Base-by-base conservation (phyloP, 2,329 filamentous ascomycete species). In the Ascochyta koolunga region DNA sequence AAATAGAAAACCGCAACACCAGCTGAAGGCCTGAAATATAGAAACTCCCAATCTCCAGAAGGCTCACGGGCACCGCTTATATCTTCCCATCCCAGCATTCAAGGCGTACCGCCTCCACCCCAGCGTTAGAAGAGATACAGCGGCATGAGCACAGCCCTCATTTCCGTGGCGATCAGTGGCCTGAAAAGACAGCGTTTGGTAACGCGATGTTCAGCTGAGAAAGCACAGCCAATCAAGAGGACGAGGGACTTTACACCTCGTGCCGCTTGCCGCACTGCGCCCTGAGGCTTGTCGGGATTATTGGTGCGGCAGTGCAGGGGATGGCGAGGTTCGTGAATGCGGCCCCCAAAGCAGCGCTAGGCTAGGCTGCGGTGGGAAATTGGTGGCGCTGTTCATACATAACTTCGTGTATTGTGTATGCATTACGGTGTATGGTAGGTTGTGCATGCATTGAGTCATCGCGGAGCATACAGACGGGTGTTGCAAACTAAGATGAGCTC, bases 131-230 rank as follows among this genome's bases (percentile, higher is more conserved):
- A n/a, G n/a, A n/a, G n/a, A n/a, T n/a, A n/a, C n/a, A n/a, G 45
- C 21, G 40, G 33, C 43, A 40, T 15, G 15, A 53, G 55, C 64
- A 67, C 64, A 63, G 62, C 62, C 64, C 51, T 61, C 44, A 43
- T 54, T 51, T 54, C 43, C 38, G 31, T 50, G 51, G 45, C 45
- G 43, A 58, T 61, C 56, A 56, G 22, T 54, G 29, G 48, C 51
- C 32, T 18, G 32, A 25, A 22, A 13, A 10, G 6, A 31, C 27
- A 36, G 22, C 41, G 42, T 47, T 45, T 47, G 46, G 31, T 36
- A 38, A 48, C 36, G 22, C 31, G 38, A 47, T 58, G 37, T 13
- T 21, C 19, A 21, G 35, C 35, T 37, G 35, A 39, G 37, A 13
- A 21, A 5, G 1, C 2, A 5, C 37, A 25, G 22, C 37, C 37